Evolutionary conservation across 106 monocot genomes (phyloP).

Genomic region (Dioscorea alata): DNA sequence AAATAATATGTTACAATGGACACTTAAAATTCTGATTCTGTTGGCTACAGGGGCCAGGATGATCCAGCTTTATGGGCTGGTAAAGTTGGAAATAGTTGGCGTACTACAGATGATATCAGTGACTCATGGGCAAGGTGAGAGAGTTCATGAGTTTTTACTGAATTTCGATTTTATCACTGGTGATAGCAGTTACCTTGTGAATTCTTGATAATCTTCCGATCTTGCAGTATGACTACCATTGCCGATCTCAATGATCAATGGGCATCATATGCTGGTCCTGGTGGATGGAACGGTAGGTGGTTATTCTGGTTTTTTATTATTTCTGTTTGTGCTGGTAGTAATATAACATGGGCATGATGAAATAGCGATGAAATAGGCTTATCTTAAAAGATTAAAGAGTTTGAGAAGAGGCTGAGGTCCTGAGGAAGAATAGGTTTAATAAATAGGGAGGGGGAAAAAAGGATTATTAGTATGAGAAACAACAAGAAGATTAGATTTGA

Average conservation of each 20-base stretch:
- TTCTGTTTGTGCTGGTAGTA: background rate
- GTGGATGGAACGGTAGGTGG: slow-evolving; percentile 94
- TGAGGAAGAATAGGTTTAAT: too few relatives aligned
- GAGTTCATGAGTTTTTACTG: background rate
- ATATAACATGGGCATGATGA: background rate
- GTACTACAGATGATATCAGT: slow-evolving; percentile 92
- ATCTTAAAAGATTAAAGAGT: too few relatives aligned
- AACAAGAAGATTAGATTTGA: too few relatives aligned
- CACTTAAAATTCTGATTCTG: background rate
- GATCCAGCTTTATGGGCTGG: slow-evolving; percentile 96
- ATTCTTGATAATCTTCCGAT: background rate
- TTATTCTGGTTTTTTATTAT: background rate
- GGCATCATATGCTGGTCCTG: slow-evolving; percentile 99
- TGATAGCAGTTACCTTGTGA: background rate
- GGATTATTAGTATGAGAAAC: too few relatives aligned
- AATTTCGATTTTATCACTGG: background rate
- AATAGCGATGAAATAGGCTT: too few relatives aligned
- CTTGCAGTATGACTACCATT: slow-evolving; percentile 78
- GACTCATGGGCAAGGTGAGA: slow-evolving; percentile 90
- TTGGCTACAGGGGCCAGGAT: slow-evolving; percentile 67
- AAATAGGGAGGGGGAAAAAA: too few relatives aligned
- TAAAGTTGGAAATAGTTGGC: slow-evolving; percentile 94
- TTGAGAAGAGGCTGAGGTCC: too few relatives aligned
- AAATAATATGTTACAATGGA: background rate
- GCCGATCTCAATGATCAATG: slow-evolving; percentile 94